These are phyloP conservation scores for Ascosphaera pollenicola DNA, from an alignment of 2,329 filamentous ascomycete species.

Conservation along the genomic window DNA sequence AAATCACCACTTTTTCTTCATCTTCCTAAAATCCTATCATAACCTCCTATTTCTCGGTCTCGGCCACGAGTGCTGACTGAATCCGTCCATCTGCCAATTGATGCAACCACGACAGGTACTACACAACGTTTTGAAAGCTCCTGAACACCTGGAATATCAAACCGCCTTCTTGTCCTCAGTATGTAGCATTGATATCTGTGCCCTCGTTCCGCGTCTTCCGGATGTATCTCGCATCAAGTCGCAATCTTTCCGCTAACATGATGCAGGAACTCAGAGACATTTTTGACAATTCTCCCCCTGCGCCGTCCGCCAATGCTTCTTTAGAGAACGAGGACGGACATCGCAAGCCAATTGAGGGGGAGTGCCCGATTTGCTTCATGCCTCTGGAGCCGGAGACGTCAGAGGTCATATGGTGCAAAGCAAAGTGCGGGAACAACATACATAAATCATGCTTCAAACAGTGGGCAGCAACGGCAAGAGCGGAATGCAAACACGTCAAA, in stretches of 20 bases:
- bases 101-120: slow-evolving; percentile 22
- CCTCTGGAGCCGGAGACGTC: slow-evolving; percentile 22
- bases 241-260: no score
- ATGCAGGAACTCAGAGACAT: slow-evolving; percentile 31
- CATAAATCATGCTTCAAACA: slow-evolving; percentile 34
- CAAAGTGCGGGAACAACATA: slow-evolving; percentile 40
- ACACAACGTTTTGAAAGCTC: slow-evolving; percentile 33
- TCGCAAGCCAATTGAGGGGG: slow-evolving; percentile 36
- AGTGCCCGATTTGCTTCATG: slow-evolving; percentile 41
- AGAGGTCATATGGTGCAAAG: slow-evolving; percentile 34
- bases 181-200: slow-evolving; percentile 5
- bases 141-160: slow-evolving; percentile 33
- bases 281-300: slow-evolving; percentile 29
- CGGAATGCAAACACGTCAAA: slow-evolving; percentile 11
- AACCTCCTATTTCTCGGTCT: no score
- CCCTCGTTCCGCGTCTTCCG: neutral
- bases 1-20: no score
- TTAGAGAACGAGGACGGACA: slow-evolving; percentile 22
- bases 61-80: no score
- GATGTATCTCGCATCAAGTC: no score
- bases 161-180: slow-evolving; percentile 33
- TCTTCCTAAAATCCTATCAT: no score
- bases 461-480: slow-evolving; percentile 22
- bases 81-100: no score
- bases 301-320: slow-evolving; percentile 18